phyloP scores from a whole-genome alignment of 2,329 filamentous ascomycete genomes.

The Paecilomyces formosus region DNA sequence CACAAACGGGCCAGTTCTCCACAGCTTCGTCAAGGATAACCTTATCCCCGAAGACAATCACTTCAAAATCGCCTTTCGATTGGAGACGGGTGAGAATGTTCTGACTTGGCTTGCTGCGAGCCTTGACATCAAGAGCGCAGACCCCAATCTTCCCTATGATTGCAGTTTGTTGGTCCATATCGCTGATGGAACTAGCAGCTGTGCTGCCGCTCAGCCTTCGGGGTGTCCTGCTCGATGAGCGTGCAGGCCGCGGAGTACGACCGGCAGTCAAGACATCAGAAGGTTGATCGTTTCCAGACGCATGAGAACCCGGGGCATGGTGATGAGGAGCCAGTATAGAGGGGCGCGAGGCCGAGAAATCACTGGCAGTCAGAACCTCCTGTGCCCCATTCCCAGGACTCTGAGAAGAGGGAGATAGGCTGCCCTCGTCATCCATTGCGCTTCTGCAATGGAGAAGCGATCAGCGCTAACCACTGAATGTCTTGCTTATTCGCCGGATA shows the following conservation, averaged over 20 bases:
- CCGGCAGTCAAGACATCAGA: constrained; percentile 29
- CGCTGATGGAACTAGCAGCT: constrained; percentile 69
- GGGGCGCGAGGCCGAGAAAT: constrained; percentile 11
- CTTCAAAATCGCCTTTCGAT: constrained; percentile 85
- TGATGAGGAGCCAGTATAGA: constrained; percentile 9
- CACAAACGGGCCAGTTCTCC: constrained; percentile 92
- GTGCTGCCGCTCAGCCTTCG: constrained; percentile 76
- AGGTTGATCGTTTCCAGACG: constrained; percentile 12
- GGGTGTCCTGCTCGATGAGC: constrained; percentile 61
- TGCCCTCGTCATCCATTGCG: constrained; percentile 4
- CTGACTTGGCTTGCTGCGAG: constrained; percentile 89
- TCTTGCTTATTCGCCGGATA: background rate
- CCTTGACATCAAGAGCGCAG: constrained; percentile 91
- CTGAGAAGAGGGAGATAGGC: background rate
- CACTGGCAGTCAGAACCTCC: constrained; percentile 8
- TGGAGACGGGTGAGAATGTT: constrained; percentile 93
- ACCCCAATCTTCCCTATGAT: constrained; percentile 70
- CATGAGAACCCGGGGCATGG: constrained; percentile 8
- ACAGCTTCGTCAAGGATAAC: constrained; percentile 95
- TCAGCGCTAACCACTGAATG: background rate
- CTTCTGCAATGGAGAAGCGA: background rate
- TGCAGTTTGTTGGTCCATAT: constrained; percentile 41
- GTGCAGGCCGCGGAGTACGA: constrained; percentile 21
- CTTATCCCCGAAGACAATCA: constrained; percentile 97
- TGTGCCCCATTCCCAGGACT: background rate